phyloP scores from a whole-genome alignment of 1,139 yeast genomes.

The Magnusiomyces paraingens region DNA sequence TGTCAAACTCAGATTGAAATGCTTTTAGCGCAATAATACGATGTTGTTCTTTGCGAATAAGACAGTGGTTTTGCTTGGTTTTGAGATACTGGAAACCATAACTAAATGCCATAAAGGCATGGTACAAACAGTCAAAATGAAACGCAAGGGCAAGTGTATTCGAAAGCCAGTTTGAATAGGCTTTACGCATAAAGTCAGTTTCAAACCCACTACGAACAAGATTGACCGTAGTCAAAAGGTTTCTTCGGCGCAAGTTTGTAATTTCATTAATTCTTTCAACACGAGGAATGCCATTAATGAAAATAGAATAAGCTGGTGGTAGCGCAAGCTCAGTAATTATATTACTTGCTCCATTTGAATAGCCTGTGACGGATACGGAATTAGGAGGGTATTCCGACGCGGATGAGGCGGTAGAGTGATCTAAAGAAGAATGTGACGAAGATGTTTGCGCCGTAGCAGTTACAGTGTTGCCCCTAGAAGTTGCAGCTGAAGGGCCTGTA shows the following conservation, averaged over 20 bases:
- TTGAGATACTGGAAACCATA: slow-evolving; percentile 25
- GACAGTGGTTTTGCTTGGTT: slow-evolving; percentile 20
- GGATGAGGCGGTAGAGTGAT: not conserved
- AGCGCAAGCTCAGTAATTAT: not conserved
- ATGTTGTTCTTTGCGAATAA: slow-evolving; percentile 24
- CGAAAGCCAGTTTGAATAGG: slow-evolving; percentile 28
- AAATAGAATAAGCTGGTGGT: not conserved
- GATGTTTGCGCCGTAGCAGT: not conserved
- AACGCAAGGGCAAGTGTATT: slow-evolving; percentile 23
- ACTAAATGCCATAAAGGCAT: slow-evolving; percentile 30
- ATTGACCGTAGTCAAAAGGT: slow-evolving; percentile 8
- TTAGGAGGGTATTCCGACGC: not conserved
- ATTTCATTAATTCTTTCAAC: slow-evolving; percentile 5
- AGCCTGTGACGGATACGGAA: not conserved
- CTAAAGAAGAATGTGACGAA: not conserved
- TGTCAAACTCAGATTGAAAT: slow-evolving; percentile 23
- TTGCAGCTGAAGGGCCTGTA: not conserved
- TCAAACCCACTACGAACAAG: slow-evolving; percentile 27
- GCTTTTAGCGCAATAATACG: slow-evolving; percentile 27
- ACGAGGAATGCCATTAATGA: slow-evolving; percentile 3
- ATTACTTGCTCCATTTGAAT: not conserved
- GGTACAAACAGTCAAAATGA: slow-evolving; percentile 27
- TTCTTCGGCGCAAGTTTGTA: slow-evolving; percentile 11
- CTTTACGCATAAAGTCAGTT: slow-evolving; percentile 27
- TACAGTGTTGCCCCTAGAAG: not conserved